These are phyloP conservation scores for Xylaria sp. DNA, from an alignment of 2,329 filamentous ascomycete genomes.

Conservation along the genomic window DNA sequence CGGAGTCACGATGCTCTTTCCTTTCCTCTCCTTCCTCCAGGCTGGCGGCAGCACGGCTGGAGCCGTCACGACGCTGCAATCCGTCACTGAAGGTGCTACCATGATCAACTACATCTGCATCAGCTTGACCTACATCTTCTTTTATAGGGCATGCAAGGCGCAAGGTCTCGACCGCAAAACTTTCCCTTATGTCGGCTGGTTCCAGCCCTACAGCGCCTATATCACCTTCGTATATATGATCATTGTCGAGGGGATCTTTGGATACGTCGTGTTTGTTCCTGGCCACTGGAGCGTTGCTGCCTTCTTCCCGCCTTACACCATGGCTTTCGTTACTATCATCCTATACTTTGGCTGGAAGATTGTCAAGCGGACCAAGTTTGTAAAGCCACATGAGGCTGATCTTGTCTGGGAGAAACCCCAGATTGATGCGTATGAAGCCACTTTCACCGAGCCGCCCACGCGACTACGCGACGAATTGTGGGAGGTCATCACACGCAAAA, in stretches of 20 bases:
- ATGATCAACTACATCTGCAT: slow-evolving; percentile 73
- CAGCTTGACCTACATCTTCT: slow-evolving; percentile 67
- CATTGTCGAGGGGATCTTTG: slow-evolving; percentile 62
- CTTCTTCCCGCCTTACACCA: slow-evolving; percentile 62
- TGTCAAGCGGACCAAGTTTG: slow-evolving; percentile 66
- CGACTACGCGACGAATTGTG: slow-evolving; percentile 60
- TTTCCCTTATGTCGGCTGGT: slow-evolving; percentile 67
- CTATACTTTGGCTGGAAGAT: slow-evolving; percentile 73
- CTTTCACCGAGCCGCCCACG: slow-evolving; percentile 57
- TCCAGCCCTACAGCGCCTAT: slow-evolving; percentile 69
- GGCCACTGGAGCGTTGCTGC: slow-evolving; percentile 50
- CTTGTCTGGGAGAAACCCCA: slow-evolving; percentile 69
- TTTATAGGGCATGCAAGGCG: slow-evolving; percentile 64
- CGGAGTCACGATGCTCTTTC: slow-evolving; percentile 66
- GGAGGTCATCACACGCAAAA: slow-evolving; percentile 53
- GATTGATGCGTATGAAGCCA: slow-evolving; percentile 65
- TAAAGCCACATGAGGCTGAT: slow-evolving; percentile 66
- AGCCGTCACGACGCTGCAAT: slow-evolving; percentile 50
- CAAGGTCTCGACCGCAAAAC: slow-evolving; percentile 63
- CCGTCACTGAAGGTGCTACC: slow-evolving; percentile 54
- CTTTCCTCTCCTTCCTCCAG: slow-evolving; percentile 67
- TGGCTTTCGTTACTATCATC: slow-evolving; percentile 60
- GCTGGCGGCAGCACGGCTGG: slow-evolving; percentile 46
- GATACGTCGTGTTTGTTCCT: slow-evolving; percentile 63
- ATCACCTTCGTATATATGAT: slow-evolving; percentile 57